A percentile compares a stretch with the other conserved stretches of the same genome.
Evolutionary conservation across 495 filamentous ascomycete species (phyloP).

Genomic region (Rostrohypoxylon terebratum): DNA sequence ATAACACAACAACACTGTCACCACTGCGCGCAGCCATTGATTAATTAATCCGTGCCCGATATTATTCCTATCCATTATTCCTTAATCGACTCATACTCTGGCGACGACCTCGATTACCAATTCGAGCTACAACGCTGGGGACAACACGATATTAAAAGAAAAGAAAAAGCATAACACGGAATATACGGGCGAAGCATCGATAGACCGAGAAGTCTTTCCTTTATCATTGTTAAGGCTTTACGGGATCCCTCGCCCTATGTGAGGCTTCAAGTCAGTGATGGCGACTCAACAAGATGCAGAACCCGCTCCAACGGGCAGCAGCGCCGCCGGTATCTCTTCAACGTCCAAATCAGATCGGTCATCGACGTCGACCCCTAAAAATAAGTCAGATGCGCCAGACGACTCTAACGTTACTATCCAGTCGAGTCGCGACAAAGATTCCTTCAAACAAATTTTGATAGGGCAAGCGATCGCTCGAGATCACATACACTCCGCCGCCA

Average conservation of each 20-base stretch:
- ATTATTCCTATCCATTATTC: constrained; percentile 4
- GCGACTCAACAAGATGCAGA: constrained; percentile 48
- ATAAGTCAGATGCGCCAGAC: constrained; percentile 50
- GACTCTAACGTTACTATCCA: constrained; percentile 37
- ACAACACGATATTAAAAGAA: constrained; percentile 17
- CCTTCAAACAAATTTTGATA: constrained; percentile 70
- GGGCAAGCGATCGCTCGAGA: constrained; percentile 85
- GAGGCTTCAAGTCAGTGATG: constrained; percentile 39
- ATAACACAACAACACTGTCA: constrained; percentile 25
- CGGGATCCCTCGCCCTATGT: constrained; percentile 31
- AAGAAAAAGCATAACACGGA: neutral
- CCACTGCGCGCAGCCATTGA: constrained; percentile 27
- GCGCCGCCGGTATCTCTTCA: constrained; percentile 33
- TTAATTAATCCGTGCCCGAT: neutral
- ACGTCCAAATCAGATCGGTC: constrained; percentile 47
- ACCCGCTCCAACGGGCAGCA: constrained; percentile 36
- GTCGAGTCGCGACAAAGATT: constrained; percentile 58
- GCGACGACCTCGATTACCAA: constrained; percentile 40
- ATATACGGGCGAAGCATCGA: neutral
- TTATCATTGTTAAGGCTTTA: constrained; percentile 15
- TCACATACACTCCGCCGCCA: constrained; percentile 72
- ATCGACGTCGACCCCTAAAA: constrained; percentile 47
- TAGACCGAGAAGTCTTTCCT: constrained; percentile 11
- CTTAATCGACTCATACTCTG: neutral
- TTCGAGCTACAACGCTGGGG: neutral